Evolutionary conservation across 805 yeast genomes (phyloP).

Genomic region (Yarrowia phangngaensis): DNA sequence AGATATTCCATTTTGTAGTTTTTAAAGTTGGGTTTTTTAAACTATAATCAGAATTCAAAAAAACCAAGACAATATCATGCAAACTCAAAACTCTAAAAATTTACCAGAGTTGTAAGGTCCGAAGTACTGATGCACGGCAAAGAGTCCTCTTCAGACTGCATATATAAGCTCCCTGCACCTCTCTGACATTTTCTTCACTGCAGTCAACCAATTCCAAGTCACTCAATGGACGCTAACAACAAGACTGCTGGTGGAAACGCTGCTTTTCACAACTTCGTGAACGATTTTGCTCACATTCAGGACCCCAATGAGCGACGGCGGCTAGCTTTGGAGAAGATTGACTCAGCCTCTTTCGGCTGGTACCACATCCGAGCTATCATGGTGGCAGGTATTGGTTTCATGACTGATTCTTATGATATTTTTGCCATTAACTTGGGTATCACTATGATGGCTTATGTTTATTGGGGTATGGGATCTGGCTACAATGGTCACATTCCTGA

Average conservation of each 20-base stretch:
- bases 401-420: constrained; percentile 90
- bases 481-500: constrained; percentile 50
- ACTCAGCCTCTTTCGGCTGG: constrained; percentile 57
- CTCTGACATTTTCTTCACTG: constrained; percentile 12
- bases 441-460: constrained; percentile 72
- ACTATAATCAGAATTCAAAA: neutral
- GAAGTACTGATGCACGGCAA: too few relatives aligned
- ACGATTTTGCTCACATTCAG: constrained; percentile 52
- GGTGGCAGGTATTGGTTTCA: constrained; percentile 91
- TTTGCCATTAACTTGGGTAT: constrained; percentile 83
- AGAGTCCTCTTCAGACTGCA: constrained; percentile 1
- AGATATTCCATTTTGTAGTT: neutral
- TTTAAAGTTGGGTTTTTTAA: neutral
- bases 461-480: constrained; percentile 53
- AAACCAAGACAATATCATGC: constrained; percentile 18
- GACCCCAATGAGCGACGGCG: constrained; percentile 59
- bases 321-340: constrained; percentile 57
- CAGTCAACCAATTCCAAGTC: constrained; percentile 7
- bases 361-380: constrained; percentile 58
- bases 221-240: constrained; percentile 18
- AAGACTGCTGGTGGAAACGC: constrained; percentile 48
- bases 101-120: neutral
- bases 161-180: constrained; percentile 9
- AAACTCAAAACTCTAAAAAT: constrained; percentile 21
- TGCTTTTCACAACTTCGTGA: constrained; percentile 55